Evolutionary conservation across 108 stramenopile species (phyloP).

Genomic region (Skeletonema costatum): DNA sequence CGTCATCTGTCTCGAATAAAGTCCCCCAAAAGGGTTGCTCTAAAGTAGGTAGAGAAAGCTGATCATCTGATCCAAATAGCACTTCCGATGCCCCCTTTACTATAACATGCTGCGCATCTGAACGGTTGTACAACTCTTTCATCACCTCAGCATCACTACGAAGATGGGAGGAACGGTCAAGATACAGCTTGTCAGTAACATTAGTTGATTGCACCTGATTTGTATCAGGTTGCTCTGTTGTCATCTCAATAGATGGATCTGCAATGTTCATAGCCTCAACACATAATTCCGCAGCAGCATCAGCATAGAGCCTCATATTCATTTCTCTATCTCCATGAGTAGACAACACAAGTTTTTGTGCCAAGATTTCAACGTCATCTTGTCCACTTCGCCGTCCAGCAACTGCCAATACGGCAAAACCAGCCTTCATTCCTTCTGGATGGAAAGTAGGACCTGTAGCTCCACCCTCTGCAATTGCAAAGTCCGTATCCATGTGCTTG

Average conservation of each 20-base stretch:
- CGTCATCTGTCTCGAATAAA: background rate
- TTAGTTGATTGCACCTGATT: background rate
- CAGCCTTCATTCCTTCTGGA: slow-evolving; percentile 61
- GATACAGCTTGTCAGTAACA: background rate
- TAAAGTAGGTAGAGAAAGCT: slow-evolving; percentile 40
- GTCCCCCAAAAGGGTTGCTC: background rate
- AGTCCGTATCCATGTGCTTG: slow-evolving; percentile 29
- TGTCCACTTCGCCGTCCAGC: slow-evolving; percentile 48
- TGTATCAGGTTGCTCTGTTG: background rate
- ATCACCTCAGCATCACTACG: slow-evolving; percentile 47
- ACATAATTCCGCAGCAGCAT: slow-evolving; percentile 69
- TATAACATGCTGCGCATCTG: slow-evolving; percentile 62
- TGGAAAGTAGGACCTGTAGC: slow-evolving; percentile 85
- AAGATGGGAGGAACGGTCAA: slow-evolving; percentile 70
- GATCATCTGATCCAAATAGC: slow-evolving; percentile 23
- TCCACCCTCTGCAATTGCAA: slow-evolving; percentile 78
- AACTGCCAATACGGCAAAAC: slow-evolving; percentile 74
- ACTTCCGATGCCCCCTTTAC: slow-evolving; percentile 38
- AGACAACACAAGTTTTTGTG: slow-evolving; percentile 61
- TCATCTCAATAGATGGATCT: background rate
- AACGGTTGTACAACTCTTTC: slow-evolving; percentile 40
- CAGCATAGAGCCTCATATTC: slow-evolving; percentile 86
- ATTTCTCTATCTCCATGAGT: slow-evolving; percentile 59
- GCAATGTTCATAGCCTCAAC: slow-evolving; percentile 36
- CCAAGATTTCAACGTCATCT: slow-evolving; percentile 45